These are phyloP conservation scores for Hypoxylon rickii DNA, from an alignment of 495 filamentous ascomycete genomes.

Conservation along the genomic window DNA sequence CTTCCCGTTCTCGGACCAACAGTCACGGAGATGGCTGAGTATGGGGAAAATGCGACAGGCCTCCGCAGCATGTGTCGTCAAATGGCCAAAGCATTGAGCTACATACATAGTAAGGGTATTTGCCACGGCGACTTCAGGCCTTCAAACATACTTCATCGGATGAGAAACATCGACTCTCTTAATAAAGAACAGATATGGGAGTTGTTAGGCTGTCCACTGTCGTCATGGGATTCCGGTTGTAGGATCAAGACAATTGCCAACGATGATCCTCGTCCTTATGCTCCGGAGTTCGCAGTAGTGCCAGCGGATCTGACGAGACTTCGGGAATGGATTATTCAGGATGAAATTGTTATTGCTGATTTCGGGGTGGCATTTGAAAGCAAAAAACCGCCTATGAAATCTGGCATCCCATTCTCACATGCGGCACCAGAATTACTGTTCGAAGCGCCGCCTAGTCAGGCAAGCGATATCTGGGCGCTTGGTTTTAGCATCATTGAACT, in stretches of 20 bases:
- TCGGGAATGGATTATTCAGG: neutral
- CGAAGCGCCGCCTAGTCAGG: neutral
- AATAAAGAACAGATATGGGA: slow-evolving; percentile 7
- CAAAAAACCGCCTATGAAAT: neutral
- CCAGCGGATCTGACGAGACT: neutral
- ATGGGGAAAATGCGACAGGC: neutral
- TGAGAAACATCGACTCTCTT: slow-evolving; percentile 19
- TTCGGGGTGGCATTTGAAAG: slow-evolving; percentile 22
- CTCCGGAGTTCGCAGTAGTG: neutral
- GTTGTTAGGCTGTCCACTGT: neutral
- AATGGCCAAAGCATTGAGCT: slow-evolving; percentile 24
- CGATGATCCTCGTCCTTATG: neutral
- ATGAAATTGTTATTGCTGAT: slow-evolving; percentile 24
- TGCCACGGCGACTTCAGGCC: slow-evolving; percentile 40
- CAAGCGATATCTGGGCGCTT: slow-evolving; percentile 29
- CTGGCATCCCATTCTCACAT: slow-evolving; percentile 5
- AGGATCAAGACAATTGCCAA: neutral
- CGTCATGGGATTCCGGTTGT: neutral
- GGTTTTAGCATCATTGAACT: slow-evolving; percentile 13
- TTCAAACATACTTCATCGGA: slow-evolving; percentile 31
- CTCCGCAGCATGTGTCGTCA: slow-evolving; percentile 17
- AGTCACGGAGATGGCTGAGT: neutral
- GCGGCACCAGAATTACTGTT: slow-evolving; percentile 23
- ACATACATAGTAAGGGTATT: slow-evolving; percentile 34
- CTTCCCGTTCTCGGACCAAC: slow-evolving; percentile 35